Conservation (phyloP, 257 asterid species). For the Oldenlandia corymbosa region DNA sequence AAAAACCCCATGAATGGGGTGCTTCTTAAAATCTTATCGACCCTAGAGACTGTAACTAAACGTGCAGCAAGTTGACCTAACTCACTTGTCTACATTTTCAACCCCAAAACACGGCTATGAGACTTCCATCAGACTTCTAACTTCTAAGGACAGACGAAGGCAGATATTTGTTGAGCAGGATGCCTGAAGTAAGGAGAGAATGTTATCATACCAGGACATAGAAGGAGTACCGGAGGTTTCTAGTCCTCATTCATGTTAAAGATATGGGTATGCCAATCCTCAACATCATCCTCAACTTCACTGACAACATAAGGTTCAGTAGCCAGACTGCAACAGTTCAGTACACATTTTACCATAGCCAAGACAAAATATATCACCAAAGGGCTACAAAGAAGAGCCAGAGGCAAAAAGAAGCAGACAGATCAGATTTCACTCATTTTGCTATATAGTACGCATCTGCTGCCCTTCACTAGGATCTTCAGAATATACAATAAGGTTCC, state of each 20-base stretch:
- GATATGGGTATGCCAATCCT: not conserved
- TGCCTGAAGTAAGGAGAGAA: too few relatives aligned
- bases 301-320: not conserved
- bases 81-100: not conserved
- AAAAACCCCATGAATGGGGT: too few relatives aligned
- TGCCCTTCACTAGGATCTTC: not conserved
- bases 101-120: not conserved
- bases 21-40: not conserved
- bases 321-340: not conserved
- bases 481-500: not conserved
- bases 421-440: too few relatives aligned
- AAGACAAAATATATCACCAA: not conserved
- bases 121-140: not conserved
- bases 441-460: too few relatives aligned
- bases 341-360: not conserved
- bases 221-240: not conserved
- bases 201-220: not conserved
- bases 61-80: not conserved
- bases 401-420: not conserved
- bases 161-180: not conserved
- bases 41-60: not conserved
- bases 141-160: not conserved
- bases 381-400: not conserved
- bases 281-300: not conserved
- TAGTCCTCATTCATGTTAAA: not conserved